Evolutionary conservation across 1,139 yeast genomes (phyloP), one percentile per base, ranked within the genome.

Genomic region (Hanseniaspora sp.): DNA sequence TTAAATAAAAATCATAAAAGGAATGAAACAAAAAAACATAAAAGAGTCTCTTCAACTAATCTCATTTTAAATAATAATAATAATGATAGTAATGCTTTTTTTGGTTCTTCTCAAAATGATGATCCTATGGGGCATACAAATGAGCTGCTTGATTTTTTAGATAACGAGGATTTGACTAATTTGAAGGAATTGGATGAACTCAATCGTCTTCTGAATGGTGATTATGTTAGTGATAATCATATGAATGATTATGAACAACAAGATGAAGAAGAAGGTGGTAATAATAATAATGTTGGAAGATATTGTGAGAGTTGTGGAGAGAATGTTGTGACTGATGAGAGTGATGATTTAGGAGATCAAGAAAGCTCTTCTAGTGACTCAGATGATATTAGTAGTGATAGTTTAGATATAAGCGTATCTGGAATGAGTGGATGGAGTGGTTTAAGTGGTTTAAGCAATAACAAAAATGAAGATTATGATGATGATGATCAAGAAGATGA

Each of bases 101-200:
- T 45, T 45, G 40, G 23, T 2, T 23, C 23, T 23, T 23, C 15
- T 4, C 34, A 13, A n/a, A 37, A 28, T 23, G 23, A 37, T 7
- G 31, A 46, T 46, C 7, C 34, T 15, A 5, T 5, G 5, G 72
- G 73, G 13, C 64, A 73, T 52, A 15, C 42, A 7, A 64, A 66
- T 46, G 62, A 64, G 2, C 65, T 80, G 58, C 73, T 80, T 59
- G 77, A 77, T 42, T 77, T 78, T 58, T 75, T 84, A 53, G 95
- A 87, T 63, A 82, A 80, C 49, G 79, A 85, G 42, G 87, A 86
- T 61, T 72, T 86, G 55, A 83, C 86, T 3, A 77, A 90, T 1
- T 70, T 87, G 58, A 81, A 84, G 60, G 96, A 87, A 66, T 76
- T 88, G 69, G 84, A 88, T 58, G 54, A 51, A 12, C 15, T 51